Evolutionary conservation across 805 yeast species (phyloP).

Genomic region (Candida peoriensis): DNA sequence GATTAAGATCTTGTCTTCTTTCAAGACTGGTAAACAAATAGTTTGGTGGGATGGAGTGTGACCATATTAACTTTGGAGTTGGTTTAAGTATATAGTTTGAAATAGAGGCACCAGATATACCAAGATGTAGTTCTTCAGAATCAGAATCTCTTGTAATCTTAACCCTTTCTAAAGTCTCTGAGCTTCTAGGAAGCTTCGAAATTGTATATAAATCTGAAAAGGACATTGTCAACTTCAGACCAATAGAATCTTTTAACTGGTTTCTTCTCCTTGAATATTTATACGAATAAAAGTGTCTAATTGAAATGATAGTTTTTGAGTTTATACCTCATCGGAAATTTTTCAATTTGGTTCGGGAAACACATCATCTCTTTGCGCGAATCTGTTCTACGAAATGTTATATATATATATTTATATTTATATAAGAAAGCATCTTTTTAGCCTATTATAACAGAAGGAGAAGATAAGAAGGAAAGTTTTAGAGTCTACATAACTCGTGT

Average conservation of each 20-base stretch:
- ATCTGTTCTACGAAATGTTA: constrained; percentile 1
- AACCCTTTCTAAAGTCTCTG: constrained; percentile 14
- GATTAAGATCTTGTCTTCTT: constrained; percentile 4
- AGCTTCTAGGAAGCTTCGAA: constrained; percentile 22
- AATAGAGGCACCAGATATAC: constrained; percentile 25
- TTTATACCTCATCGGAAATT: constrained; percentile 3
- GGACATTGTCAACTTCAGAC: constrained; percentile 13
- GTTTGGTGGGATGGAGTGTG: constrained; percentile 44
- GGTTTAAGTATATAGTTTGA: constrained; percentile 40
- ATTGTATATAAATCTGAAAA: constrained; percentile 20
- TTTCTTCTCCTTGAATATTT: not conserved
- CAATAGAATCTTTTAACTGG: not conserved
- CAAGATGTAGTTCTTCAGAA: constrained; percentile 19
- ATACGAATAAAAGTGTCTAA: not conserved
- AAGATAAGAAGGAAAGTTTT: too few species aligned
- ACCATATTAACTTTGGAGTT: constrained; percentile 48
- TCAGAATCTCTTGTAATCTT: constrained; percentile 10
- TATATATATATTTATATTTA: too few species aligned
- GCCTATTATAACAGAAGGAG: too few species aligned
- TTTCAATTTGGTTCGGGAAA: not conserved
- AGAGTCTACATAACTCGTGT: too few species aligned
- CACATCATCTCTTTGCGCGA: not conserved
- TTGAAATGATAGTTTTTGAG: not conserved
- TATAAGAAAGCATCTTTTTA: too few species aligned
- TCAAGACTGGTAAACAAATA: constrained; percentile 29